Percentiles rank a stretch among this genome's conserved stretches.
phyloP scores from a whole-genome alignment of 1,284 basidiomycete species.

The Boletus hoseneyae region DNA sequence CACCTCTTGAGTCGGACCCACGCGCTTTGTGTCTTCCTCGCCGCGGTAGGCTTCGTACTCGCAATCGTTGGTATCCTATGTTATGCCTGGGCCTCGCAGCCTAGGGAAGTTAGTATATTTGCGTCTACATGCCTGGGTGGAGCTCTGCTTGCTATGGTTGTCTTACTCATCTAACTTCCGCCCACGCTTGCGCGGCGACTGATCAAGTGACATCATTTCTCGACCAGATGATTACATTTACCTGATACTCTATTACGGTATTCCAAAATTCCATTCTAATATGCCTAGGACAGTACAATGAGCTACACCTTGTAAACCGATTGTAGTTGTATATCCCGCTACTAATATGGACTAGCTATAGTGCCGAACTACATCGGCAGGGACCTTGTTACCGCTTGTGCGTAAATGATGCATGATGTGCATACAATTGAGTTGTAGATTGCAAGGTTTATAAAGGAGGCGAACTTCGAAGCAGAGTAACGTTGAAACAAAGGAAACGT shows the following conservation, averaged over 20 bases:
- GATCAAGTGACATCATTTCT: too few species aligned
- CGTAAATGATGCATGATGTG: too few species aligned
- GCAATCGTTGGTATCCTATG: conserved; percentile 48
- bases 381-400: too few species aligned
- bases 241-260: neutral
- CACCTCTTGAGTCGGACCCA: conserved; percentile 50
- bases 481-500: too few species aligned
- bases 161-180: conserved; percentile 12
- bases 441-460: too few species aligned
- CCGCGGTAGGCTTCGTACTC: conserved; percentile 51
- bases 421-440: too few species aligned
- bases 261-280: neutral
- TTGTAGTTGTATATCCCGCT: too few species aligned
- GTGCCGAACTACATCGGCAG: too few species aligned
- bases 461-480: too few species aligned
- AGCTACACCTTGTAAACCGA: too few species aligned
- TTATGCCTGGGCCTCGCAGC: conserved; percentile 49
- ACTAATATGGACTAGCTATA: too few species aligned
- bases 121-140: conserved; percentile 39
- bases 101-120: conserved; percentile 42
- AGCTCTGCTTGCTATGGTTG: conserved; percentile 11
- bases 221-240: neutral
- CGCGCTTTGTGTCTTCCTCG: conserved; percentile 44
- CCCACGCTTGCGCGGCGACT: too few species aligned
- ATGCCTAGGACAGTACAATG: neutral